These are phyloP conservation scores for Pestalotiopsis sp. DNA, from an alignment of 2,329 filamentous ascomycete species.

Conservation along the genomic window DNA sequence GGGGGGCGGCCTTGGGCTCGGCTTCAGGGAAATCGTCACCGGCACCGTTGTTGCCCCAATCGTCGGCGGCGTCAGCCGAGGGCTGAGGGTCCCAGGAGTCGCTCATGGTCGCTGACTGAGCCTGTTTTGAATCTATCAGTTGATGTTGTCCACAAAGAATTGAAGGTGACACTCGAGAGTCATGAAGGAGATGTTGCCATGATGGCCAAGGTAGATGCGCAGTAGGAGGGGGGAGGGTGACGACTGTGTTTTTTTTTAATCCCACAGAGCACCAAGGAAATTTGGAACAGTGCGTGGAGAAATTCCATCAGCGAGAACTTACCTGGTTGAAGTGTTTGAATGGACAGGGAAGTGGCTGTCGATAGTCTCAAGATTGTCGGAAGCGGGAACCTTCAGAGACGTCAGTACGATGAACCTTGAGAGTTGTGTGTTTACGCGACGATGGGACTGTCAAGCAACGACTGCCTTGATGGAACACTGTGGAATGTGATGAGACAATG, in stretches of 20 bases:
- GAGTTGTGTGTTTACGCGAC: no score
- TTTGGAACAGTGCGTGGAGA: no score
- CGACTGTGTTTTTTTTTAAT: neutral
- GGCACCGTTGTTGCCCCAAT: conserved; percentile 17
- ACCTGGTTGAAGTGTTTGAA: no score
- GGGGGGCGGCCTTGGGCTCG: conserved; percentile 14
- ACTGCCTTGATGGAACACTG: no score
- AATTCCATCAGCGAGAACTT: no score
- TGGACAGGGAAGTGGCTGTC: no score
- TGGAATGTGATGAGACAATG: no score
- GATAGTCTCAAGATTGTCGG: no score
- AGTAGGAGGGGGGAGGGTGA: neutral
- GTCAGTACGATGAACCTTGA: no score
- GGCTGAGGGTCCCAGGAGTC: conserved; percentile 9
- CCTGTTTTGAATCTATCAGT: neutral
- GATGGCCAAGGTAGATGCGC: neutral
- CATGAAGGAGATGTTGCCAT: neutral
- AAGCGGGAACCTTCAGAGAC: no score
- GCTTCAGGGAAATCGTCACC: conserved; percentile 22
- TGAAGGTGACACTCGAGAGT: neutral
- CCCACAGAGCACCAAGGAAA: no score
- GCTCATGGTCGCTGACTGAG: conserved; percentile 3
- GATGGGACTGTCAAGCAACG: no score
- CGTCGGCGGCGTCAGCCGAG: conserved; percentile 1
- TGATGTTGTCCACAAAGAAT: neutral